Base-by-base conservation (phyloP, 768 basidiomycete genomes). In the Boletus sp. region DNA sequence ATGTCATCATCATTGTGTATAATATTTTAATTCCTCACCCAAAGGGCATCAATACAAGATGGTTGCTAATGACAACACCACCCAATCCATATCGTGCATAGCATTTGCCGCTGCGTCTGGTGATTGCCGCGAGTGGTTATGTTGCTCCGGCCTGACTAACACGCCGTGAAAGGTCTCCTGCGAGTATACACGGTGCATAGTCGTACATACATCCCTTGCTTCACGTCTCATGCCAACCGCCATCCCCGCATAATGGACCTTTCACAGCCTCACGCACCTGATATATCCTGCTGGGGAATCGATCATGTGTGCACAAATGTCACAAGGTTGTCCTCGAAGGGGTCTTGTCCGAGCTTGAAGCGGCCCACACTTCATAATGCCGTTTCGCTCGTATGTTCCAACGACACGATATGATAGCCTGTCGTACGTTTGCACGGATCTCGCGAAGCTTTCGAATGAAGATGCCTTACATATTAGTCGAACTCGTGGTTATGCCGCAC, bases 51-150 rank as follows among this genome's bases (percentile, higher is more conserved):
- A 27, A n/a, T 42, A 49, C 49, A 25, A 55, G 17, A 44, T 34
- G n/a, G 56, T 62, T 53, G 47, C 45, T 49, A 50, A 48, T 54
- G 56, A 46, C 61, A 54, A 55, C 54, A 29, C 47, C 33, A 44
- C 15, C 47, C 51, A 33, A 23, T 43, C 42, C 19, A 34, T 14
- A 40, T 34, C 27, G 25, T 35, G 40, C 35, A 17, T 51, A 23
- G 25, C 45, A 30, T 55, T 30, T 43, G 41, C n/a, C 44, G 34
- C 21, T 43, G 38, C 25, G 34, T 32, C 17, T 56, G 56, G 59
- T 47, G 62, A 55, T 67, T 53, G 33, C 64, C 59, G 53, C 5
- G 34, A 37, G 29, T 29, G 37, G 29, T 29, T 23, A 9, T 37
- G 29, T 41, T 50, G 21, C 32, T 40, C 49, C 63, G 39, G 56